Conservation (phyloP, 78 protist genomes). For the Dictyostelium purpureum region DNA sequence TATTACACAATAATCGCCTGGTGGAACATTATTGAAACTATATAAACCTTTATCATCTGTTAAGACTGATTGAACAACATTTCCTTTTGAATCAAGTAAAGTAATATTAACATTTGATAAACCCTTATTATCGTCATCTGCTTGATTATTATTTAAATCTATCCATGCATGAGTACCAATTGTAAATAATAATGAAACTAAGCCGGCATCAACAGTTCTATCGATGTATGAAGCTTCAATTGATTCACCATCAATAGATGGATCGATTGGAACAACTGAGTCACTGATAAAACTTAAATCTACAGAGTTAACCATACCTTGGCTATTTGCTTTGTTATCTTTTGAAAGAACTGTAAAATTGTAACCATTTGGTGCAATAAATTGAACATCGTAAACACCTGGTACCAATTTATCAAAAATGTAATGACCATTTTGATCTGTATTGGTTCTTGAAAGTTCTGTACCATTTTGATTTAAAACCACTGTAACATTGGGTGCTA, state of each 20-base stretch:
- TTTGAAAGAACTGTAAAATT: background rate
- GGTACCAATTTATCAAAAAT: background rate
- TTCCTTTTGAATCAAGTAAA: background rate
- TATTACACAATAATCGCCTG: slow-evolving; percentile 21
- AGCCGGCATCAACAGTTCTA: slow-evolving; percentile 25
- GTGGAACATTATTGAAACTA: background rate
- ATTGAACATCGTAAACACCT: slow-evolving; percentile 13
- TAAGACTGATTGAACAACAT: background rate
- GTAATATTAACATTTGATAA: background rate
- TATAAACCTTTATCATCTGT: slow-evolving; percentile 26
- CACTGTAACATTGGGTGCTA: background rate
- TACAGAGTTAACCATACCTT: background rate
- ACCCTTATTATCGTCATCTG: background rate
- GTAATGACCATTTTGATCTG: slow-evolving; percentile 15
- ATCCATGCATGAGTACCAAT: slow-evolving; percentile 1
- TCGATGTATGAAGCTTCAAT: slow-evolving; percentile 4
- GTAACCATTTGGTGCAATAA: background rate
- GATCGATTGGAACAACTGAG: background rate
- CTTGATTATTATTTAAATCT: background rate
- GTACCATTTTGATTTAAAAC: background rate
- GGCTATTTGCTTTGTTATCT: background rate
- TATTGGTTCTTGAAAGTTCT: background rate
- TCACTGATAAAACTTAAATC: background rate
- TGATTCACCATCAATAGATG: background rate
- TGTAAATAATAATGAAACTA: background rate